Base-by-base conservation (phyloP, 768 basidiomycete species). In the Leucocoprinus sp. region DNA sequence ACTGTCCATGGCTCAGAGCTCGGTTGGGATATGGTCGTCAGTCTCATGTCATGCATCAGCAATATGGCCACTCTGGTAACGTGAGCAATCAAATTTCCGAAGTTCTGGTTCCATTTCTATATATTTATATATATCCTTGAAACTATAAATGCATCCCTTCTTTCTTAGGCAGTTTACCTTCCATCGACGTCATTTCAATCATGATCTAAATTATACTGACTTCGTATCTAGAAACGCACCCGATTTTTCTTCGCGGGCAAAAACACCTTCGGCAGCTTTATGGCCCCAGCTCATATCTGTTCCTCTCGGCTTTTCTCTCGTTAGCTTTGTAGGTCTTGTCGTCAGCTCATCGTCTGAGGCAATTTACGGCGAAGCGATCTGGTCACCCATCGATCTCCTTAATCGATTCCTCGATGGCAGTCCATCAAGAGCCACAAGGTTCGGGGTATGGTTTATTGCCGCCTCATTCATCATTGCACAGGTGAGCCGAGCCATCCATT, bases 401-500 rank as follows among this genome's bases (percentile, higher is more conserved):
- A 74, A 70, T 41, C 75, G 64, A 54, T 86, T 87, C 62, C 66
- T 89, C 49, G 81, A 87, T 52, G 72, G 74, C 48, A 60, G 60
- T 39, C 83, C 79, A 6, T 79, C 76, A 12, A 59, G 68, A 43
- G 76, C 79, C 21, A 86, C 84, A 6, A 69, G 84, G 49, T 85
- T 85, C 52, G 80, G 78, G 29, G 78, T 85, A 18, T 84, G 83
- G 73, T 87, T 86, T 69, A 90, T 92, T 57, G 67, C 82, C 8
- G 75, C 75, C 29, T 76, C 80, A 4, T 89, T 92, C 63, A 80
- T 90, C 53, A 76, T 89, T 57, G 86, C 84, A 6, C 85, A 87
- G 66, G 72, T 76, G 39, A 48, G 19, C 14, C 34, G 2, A 35
- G 3, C n/a, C 3, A 35, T n/a, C 9, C n/a, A 35, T 15, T 35